Base-by-base conservation (phyloP, 108 stramenopile species). In the Nitzschia sp. region DNA sequence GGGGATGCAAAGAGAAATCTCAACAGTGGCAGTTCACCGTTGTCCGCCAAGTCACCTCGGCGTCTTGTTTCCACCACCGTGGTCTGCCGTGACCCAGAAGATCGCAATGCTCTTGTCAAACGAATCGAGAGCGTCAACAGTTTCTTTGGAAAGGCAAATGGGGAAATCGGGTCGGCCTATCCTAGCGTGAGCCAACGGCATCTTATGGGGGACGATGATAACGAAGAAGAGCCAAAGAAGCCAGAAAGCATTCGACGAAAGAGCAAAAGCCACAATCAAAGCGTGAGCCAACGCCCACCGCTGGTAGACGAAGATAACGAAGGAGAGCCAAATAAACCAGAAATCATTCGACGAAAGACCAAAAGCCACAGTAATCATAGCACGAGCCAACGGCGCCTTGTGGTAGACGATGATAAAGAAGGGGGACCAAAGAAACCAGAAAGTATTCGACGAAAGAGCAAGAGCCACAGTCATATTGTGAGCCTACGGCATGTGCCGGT, bases 71-170 rank as follows among this genome's bases (percentile, higher is more conserved):
- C 18, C 21, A 51, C 19, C n/a, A 42, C 38, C 38, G 8, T 42
- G 38, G 15, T 15, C 8, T 11, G 15, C 11, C 8, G 38, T 42
- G 49, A 23, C 21, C 49, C 49, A 23, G 49, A n/a, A n/a, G 49
- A 51, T 19, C 49, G 49, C 21, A 8, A 19, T 51, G 49, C 13
- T 9, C 49, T 51, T 4, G 13, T 51, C 18, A 51, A 51, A 19
- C 13, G 49, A 19, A 51, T 51, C 17, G 49, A 51, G 4, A 51
- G 49, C 21, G 49, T 51, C 19, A 51, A 51, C 49, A 51, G 49
- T 23, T 51, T 51, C 49, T 51, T 51, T 51, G 49, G 49, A 8
- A 51, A 51, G n/a, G 49, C 18, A 8, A 19, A n/a, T 5, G 49
- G 49, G 17, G 49, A 51, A 27, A 29, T 59, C 21, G 57, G 32